Evolutionary conservation across 768 basidiomycete species (phyloP).

Genomic region (Podaxis pistillaris): DNA sequence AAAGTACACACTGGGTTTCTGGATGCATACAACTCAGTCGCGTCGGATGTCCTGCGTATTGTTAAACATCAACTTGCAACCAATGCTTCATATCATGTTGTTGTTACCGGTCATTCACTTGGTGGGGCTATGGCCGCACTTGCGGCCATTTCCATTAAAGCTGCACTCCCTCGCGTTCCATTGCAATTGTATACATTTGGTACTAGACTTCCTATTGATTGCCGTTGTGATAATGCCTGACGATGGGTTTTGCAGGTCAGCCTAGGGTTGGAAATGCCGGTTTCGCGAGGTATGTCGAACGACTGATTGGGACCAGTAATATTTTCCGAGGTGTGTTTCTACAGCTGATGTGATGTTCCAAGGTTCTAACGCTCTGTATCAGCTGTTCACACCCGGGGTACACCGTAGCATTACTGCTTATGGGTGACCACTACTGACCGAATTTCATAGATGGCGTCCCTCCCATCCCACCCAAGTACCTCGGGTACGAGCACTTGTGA

Average conservation of each 20-base stretch:
- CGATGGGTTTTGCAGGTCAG: constrained; percentile 34
- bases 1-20: constrained; percentile 30
- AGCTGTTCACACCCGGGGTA: constrained; percentile 43
- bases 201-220: constrained; percentile 18
- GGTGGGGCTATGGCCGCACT: constrained; percentile 35
- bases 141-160: constrained; percentile 29
- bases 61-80: constrained; percentile 22
- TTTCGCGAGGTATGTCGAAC: constrained; percentile 41
- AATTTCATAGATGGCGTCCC: constrained; percentile 45
- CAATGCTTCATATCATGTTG: constrained; percentile 28
- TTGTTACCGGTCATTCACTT: constrained; percentile 34
- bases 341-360: background rate
- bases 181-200: constrained; percentile 46
- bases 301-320: constrained; percentile 31
- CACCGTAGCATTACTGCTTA: background rate
- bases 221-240: background rate
- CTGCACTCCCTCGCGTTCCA: constrained; percentile 23
- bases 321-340: constrained; percentile 38
- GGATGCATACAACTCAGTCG: constrained; percentile 28
- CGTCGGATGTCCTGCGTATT: constrained; percentile 21
- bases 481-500: constrained; percentile 50
- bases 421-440: constrained; percentile 2
- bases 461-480: constrained; percentile 40
- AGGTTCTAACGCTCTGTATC: constrained; percentile 4
- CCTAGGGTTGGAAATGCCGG: constrained; percentile 43